These are phyloP conservation scores for Coprinopsis marcescibilis DNA, from an alignment of 768 basidiomycete genomes.

Conservation along the genomic window DNA sequence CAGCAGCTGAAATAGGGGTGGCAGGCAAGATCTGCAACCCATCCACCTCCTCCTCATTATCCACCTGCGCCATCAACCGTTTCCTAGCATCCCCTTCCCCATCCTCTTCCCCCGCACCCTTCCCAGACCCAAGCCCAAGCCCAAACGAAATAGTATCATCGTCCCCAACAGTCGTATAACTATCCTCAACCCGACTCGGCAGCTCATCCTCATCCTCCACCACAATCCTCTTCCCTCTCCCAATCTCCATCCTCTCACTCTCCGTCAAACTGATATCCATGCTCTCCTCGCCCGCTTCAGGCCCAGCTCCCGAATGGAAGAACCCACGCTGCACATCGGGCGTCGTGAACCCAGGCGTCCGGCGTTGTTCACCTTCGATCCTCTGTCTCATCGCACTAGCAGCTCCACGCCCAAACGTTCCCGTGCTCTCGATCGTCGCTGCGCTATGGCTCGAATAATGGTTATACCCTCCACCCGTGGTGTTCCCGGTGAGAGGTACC, in stretches of 20 bases:
- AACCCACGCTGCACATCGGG: background rate
- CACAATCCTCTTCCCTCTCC: conserved; percentile 31
- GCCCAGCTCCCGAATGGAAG: background rate
- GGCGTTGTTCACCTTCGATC: conserved; percentile 25
- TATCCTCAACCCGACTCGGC: conserved; percentile 11
- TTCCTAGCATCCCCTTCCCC: background rate
- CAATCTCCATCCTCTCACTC: conserved; percentile 10
- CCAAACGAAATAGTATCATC: background rate
- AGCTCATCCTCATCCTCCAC: conserved; percentile 43
- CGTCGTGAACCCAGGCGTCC: background rate
- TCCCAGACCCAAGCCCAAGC: background rate
- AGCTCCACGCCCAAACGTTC: conserved; percentile 20
- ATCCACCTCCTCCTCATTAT: conserved; percentile 1
- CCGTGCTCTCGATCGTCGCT: conserved; percentile 1
- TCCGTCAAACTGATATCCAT: background rate
- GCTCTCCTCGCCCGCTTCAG: conserved; percentile 9
- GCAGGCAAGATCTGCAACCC: background rate
- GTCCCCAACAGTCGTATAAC: background rate
- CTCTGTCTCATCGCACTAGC: conserved; percentile 32
- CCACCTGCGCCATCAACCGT: too few relatives aligned
- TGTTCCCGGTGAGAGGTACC: background rate
- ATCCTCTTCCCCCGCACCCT: conserved; percentile 1
- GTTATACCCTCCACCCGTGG: too few relatives aligned
- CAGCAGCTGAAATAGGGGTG: conserved; percentile 2
- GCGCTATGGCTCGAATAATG: too few relatives aligned